A percentile compares a stretch with the other conserved stretches of the same genome.
These are phyloP conservation scores for Bothriochloa decipiens DNA, from an alignment of 176 grass and related monocot genomes.

Conservation along the genomic window DNA sequence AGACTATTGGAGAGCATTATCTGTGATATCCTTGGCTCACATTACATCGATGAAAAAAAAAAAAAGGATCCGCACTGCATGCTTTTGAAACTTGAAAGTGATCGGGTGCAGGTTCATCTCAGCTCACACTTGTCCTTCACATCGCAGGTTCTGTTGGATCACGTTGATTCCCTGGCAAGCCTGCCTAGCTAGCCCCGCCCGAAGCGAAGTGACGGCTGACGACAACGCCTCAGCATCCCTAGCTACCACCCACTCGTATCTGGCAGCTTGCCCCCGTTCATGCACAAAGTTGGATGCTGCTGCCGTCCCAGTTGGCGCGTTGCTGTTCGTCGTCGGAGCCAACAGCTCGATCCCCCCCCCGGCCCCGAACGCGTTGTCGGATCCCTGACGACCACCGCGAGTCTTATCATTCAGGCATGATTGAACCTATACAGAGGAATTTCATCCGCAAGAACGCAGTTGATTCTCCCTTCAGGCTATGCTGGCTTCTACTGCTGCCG, in stretches of 20 bases:
- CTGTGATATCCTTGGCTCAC: neutral
- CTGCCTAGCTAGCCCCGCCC: neutral
- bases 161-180: conserved; percentile 40
- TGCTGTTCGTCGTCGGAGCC: conserved; percentile 35
- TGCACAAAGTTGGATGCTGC: conserved; percentile 38
- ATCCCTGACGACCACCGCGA: conserved; percentile 30
- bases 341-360: conserved; percentile 29
- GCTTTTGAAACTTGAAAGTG: neutral
- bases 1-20: neutral
- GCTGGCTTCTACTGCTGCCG: neutral
- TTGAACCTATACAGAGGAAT: conserved; percentile 20
- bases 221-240: conserved; percentile 24
- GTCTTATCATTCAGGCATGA: conserved; percentile 49
- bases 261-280: conserved; percentile 28
- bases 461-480: conserved; percentile 25
- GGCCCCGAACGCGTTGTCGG: conserved; percentile 2
- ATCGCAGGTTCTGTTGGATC: conserved; percentile 36
- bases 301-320: conserved; percentile 17
- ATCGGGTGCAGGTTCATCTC: neutral
- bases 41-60: neutral
- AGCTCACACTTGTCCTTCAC: conserved; percentile 19
- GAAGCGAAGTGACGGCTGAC: conserved; percentile 19
- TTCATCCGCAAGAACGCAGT: neutral
- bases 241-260: neutral
- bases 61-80: too few species aligned